Evolutionary conservation across 2,329 filamentous ascomycete species (phyloP), one percentile per base, ranked within the genome.

Genomic region (Drechslerella dactyloides): DNA sequence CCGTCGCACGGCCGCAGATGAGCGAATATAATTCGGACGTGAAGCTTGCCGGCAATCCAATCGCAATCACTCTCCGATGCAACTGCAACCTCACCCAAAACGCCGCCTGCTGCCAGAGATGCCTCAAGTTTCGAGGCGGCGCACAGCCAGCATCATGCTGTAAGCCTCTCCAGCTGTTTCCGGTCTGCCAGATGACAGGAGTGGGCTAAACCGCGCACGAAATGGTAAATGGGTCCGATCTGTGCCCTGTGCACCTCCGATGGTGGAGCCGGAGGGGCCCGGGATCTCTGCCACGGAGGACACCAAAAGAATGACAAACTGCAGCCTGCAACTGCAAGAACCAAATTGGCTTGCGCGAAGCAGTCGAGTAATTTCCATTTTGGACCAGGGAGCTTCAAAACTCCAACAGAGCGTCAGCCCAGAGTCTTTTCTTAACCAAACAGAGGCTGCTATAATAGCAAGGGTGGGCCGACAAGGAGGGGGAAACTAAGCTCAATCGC

Each of bases 161-260:
- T 8, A 33, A 33, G 27, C 27, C 27, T 3, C 27, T 33, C 8
- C 27, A 33, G 27, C 27, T 33, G 27, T 33, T 33, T 33, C 37
- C 13, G 37, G 37, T 42, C 37, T 13, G 37, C n/a, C 23, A 19
- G 23, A 51, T 46, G 15, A 51, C 11, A 33, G 15, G 23, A 53
- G 50, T 53, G 50, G 50, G 24, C 11, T 23, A 27, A 53, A 53
- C 17, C 44, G 8, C 44, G 44, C 30, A 30, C 27, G n/a, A 58
- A 23, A 56, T 54, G 59, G 37, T 10, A 58, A 23, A 56, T 54
- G 59, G 37, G 42, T 60, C 51, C 44, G 53, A 57, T 51, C 35
- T 57, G 21, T 52, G 61, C 52, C 53, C 40, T 42, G 33, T 23
- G 44, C 44, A 19, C 8, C n/a, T 23, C 44, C 30, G 51, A 37